Base-by-base conservation (phyloP, 805 yeast genomes). In the Priceomyces melissophilus region DNA sequence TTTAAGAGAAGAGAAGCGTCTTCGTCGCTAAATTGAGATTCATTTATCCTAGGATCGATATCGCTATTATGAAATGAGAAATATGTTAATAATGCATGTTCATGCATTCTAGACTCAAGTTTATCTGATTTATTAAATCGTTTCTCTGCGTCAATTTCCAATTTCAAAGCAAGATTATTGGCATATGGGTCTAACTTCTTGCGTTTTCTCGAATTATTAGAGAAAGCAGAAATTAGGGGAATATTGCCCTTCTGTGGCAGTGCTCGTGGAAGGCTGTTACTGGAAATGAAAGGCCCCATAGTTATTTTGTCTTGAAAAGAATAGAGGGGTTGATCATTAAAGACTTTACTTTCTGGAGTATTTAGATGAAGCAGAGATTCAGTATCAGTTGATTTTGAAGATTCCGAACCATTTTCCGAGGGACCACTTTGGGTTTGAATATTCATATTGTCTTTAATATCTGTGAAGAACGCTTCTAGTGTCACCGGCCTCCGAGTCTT, bases 21-120 rank as follows among this genome's bases (percentile, higher is more conserved):
- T 11, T 35, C 42, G 12, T 40, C 48, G 3, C 38, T 33, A 28
- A 37, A 38, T 44, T 46, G 43, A 3, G 46, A 37, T 5, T 32
- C 29, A 14, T 37, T 35, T 10, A 47, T 47, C 6, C 28, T 38
- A 14, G 15, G 32, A 27, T 40, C 41, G 13, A 17, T 5, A 13
- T 44, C 38, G 3, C 14, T 9, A 35, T 33, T 28, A 13, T 50
- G 35, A 2, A 54, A 51, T 7, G 46, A 35, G 26, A 54, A 40
- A 28, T 41, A 40, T 3, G 55, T 52, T 5, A 57, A 42, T 12
- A 57, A 29, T 3, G 44, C 41, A 40, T 54, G 57, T 40, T 57
- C 59, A 25, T 57, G 43, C 10, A 41, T 41, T 13, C 30, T 38
- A 13, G 30, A 12, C 31, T 57, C 61, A 13, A 14, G 30, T 4